phyloP scores from a whole-genome alignment of 768 basidiomycete species.

The Lactifluus volemus region DNA sequence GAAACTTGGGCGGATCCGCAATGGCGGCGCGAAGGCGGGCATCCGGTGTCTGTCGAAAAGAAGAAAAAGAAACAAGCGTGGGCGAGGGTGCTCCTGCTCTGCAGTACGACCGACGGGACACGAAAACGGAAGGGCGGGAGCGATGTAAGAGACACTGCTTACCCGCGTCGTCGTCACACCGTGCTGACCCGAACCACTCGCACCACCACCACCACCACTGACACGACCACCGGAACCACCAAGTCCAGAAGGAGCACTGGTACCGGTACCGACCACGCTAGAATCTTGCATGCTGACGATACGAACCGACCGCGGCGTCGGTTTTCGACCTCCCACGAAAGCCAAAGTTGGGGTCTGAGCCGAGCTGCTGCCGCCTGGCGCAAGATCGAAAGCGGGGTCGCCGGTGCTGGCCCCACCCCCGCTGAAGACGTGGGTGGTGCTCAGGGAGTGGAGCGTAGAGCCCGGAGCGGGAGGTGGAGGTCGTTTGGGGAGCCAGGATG shows the following conservation, averaged over 20 bases:
- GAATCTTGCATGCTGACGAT: slow-evolving; percentile 61
- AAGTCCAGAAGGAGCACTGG: no score
- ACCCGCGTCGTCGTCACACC: slow-evolving; percentile 30
- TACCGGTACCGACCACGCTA: not conserved
- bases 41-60: no score
- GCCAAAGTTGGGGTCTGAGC: slow-evolving; percentile 21
- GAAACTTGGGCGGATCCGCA: no score
- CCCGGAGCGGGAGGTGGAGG: slow-evolving; percentile 70
- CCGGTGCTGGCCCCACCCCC: not conserved
- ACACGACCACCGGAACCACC: no score
- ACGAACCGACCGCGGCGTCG: slow-evolving; percentile 74
- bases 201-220: no score
- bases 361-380: no score
- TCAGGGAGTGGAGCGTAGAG: slow-evolving; percentile 56
- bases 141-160: slow-evolving; percentile 24
- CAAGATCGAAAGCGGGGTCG: no score
- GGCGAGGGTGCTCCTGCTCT: no score
- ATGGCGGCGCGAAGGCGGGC: slow-evolving; percentile 15
- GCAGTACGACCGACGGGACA: not conserved
- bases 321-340: slow-evolving; percentile 55
- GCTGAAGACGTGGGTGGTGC: slow-evolving; percentile 24
- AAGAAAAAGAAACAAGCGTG: no score
- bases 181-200: not conserved
- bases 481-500: slow-evolving; percentile 75
- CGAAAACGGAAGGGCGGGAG: no score